phyloP scores from a whole-genome alignment of 345 rosid species.

The Dipteronia dyeriana region DNA sequence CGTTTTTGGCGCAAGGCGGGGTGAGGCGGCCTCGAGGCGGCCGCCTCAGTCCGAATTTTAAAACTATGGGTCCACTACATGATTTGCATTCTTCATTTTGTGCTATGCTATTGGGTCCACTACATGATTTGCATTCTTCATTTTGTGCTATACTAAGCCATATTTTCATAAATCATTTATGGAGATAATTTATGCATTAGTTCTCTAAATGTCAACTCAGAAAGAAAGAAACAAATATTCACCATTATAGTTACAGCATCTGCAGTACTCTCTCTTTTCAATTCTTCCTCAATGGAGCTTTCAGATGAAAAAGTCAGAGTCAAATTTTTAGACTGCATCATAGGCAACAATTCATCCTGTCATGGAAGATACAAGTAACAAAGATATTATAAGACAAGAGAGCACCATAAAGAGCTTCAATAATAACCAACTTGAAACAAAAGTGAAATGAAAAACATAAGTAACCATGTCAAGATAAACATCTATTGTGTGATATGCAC shows the following conservation, averaged over 20 bases:
- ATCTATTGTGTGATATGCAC: background rate
- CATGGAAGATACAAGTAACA: conserved; percentile 21
- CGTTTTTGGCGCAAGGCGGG: too few species aligned
- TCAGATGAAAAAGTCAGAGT: conserved; percentile 93
- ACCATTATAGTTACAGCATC: conserved; percentile 91
- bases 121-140: background rate
- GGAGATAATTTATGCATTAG: background rate
- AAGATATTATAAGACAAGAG: background rate
- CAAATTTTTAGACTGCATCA: conserved; percentile 70
- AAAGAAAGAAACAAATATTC: conserved; percentile 16
- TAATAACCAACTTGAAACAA: background rate
- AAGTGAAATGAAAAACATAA: background rate
- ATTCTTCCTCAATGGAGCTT: conserved; percentile 93
- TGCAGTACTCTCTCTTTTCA: conserved; percentile 96
- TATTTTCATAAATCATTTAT: background rate
- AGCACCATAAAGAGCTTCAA: background rate
- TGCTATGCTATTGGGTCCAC: too few species aligned
- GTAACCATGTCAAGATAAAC: conserved; percentile 6
- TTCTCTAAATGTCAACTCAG: background rate
- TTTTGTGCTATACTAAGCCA: background rate
- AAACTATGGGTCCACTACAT: too few species aligned
- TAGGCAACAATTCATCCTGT: conserved; percentile 84
- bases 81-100: too few species aligned
- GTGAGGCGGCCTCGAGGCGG: too few species aligned
- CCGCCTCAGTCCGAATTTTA: too few species aligned